phyloP scores from a whole-genome alignment of 805 yeast species.

The Ogataea glucozyma region DNA sequence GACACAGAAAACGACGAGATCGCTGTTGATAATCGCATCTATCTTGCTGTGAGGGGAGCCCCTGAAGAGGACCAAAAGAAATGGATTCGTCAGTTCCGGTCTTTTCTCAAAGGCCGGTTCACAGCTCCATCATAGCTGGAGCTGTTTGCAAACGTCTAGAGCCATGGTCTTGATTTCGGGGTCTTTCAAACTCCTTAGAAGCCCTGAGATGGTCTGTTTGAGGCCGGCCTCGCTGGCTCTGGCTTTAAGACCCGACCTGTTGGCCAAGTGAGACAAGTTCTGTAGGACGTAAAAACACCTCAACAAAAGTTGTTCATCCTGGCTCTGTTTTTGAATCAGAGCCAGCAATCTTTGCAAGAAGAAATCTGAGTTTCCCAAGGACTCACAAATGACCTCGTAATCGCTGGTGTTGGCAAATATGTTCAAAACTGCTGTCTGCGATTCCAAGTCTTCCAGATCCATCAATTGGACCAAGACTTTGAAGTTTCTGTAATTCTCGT shows the following conservation, averaged over 20 bases:
- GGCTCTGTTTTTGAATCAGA: conserved; percentile 18
- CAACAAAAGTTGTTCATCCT: conserved; percentile 24
- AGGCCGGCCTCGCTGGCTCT: conserved; percentile 8
- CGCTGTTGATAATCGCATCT: conserved; percentile 37
- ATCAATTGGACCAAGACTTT: conserved; percentile 42
- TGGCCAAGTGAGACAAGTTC: conserved; percentile 14
- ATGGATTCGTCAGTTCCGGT: conserved; percentile 18
- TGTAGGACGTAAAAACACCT: conserved; percentile 28
- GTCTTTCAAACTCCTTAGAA: conserved; percentile 9
- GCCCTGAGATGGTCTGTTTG: conserved; percentile 4
- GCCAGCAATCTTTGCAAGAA: conserved; percentile 23
- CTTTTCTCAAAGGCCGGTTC: conserved; percentile 12
- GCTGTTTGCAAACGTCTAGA: conserved; percentile 10
- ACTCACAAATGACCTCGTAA: conserved; percentile 26
- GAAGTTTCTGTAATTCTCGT: conserved; percentile 41
- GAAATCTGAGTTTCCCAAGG: conserved; percentile 21
- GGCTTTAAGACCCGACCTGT: conserved; percentile 2
- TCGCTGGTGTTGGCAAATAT: conserved; percentile 35
- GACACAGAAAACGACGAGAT: conserved; percentile 47
- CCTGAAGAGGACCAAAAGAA: conserved; percentile 18
- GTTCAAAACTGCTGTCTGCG: conserved; percentile 39
- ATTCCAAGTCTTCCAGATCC: conserved; percentile 38
- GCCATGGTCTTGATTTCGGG: conserved; percentile 17
- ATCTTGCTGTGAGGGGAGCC: conserved; percentile 21
- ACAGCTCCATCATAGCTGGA: conserved; percentile 7